Conservation (phyloP, 2,329 filamentous ascomycete genomes). For the Pestalotiopsis fici region DNA sequence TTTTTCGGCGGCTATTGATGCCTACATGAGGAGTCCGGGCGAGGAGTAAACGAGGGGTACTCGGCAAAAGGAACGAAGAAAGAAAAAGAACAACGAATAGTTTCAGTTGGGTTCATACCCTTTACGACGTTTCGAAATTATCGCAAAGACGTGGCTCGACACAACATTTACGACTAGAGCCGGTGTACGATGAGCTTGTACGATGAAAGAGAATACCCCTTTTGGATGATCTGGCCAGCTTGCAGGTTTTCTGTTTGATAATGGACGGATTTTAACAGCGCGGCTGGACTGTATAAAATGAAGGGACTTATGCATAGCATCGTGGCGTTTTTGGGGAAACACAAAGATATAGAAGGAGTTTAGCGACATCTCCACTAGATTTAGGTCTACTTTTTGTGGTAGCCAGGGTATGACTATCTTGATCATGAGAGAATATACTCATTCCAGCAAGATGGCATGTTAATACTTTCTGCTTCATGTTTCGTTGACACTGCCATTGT, state of each 20-base stretch:
- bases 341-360: constrained; percentile 12
- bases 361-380: constrained; percentile 24
- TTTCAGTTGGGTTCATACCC: background rate
- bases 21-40: constrained; percentile 80
- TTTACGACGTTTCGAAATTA: background rate
- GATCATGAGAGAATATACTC: no score
- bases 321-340: constrained; percentile 23
- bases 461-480: no score
- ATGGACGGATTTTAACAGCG: background rate
- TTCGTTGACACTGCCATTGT: no score
- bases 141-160: constrained; percentile 14
- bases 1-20: constrained; percentile 89
- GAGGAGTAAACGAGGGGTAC: constrained; percentile 44
- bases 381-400: background rate
- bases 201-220: background rate
- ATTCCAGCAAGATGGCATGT: no score
- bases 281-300: constrained; percentile 8
- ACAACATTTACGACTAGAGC: background rate
- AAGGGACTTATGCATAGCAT: constrained; percentile 22
- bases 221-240: background rate
- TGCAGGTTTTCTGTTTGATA: background rate
- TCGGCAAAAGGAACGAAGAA: constrained; percentile 10
- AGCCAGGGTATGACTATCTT: no score
- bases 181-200: background rate
- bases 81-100: constrained; percentile 4